Percentiles rank a stretch among this genome's conserved stretches.
These are phyloP conservation scores for Amylocarpus encephaloides DNA, from an alignment of 2,329 filamentous ascomycete species.

Conservation along the genomic window DNA sequence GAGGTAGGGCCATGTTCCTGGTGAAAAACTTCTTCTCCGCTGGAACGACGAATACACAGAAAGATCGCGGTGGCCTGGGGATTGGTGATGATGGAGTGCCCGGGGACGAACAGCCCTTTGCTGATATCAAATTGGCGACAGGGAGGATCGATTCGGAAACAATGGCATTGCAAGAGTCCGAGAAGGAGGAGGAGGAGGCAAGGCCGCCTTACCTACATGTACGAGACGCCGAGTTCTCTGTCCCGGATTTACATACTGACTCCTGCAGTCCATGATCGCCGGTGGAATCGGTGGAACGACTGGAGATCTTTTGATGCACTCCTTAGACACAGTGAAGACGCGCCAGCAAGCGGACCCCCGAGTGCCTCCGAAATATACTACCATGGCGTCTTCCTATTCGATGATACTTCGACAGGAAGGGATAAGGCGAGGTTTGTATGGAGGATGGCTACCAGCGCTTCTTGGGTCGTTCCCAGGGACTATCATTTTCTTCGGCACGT, in stretches of 20 bases:
- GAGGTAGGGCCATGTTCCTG: constrained; percentile 48
- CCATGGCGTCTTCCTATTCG: constrained; percentile 82
- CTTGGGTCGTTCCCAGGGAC: constrained; percentile 91
- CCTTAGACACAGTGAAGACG: constrained; percentile 96
- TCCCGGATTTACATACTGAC: constrained; percentile 15
- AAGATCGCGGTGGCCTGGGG: constrained; percentile 26
- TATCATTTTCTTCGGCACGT: constrained; percentile 90
- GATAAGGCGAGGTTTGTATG: constrained; percentile 76
- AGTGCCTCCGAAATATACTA: constrained; percentile 86
- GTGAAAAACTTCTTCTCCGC: constrained; percentile 46
- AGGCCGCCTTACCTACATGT: constrained; percentile 59
- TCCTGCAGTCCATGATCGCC: constrained; percentile 78
- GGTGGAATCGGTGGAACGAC: constrained; percentile 88
- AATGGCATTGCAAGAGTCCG: constrained; percentile 32
- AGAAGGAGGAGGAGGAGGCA: constrained; percentile 40
- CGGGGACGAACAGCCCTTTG: constrained; percentile 26
- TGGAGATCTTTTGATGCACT: constrained; percentile 98
- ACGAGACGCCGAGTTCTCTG: constrained; percentile 31
- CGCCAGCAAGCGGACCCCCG: constrained; percentile 94
- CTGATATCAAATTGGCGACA: constrained; percentile 29
- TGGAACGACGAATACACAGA: constrained; percentile 21
- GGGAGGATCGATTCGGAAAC: constrained; percentile 19
- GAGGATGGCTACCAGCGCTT: constrained; percentile 87
- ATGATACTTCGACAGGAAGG: constrained; percentile 94
- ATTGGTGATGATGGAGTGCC: constrained; percentile 34